Evolutionary conservation across 331 rosid species (phyloP), one percentile per base, ranked within the genome.

Genomic region (Stylosanthes scabra): DNA sequence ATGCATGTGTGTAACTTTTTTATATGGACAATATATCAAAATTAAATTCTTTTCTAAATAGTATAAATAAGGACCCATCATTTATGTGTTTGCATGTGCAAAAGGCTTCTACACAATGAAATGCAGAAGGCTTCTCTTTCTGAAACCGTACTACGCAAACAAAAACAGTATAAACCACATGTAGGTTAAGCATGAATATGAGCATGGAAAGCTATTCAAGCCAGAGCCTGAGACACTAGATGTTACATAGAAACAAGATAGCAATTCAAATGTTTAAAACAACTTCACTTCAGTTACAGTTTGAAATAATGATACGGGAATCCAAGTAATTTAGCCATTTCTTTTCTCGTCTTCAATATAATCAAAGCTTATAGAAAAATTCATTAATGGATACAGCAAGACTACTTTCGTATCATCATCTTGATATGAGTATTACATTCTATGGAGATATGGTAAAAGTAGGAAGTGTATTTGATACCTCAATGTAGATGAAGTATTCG

Each of bases 401-500:
- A 72, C 44, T 12, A 59, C 28, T 40, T 49, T 3, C 15, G 16
- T 11, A 51, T 69, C 31, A 77, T 15, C 59, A 55, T 52, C 16
- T 60, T 14, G 27, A 8, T 63, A 54, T 9, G 37, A 13, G 51
- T 12, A 60, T 44, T 57, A 14, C 59, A 78, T 54, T 56, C 50
- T 29, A 44, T 11, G 50, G 58, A 58, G 51, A 45, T 15, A 31
- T 1, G 11, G 14, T 11, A 51, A 25, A 42, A 76, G 11, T 56
- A 68, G 49, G 71, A 49, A 82, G 55, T 47, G 46, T 44, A 61
- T 49, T 49, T 62, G 12, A 66, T 73, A 95, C 99, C 99, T 95
- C 99, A 58, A 95, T 90, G 86, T 95, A 95, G 79, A 95, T 86
- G 74, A 95, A 95, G 74, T 92, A 76, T 83, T 95, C 98, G 41